A percentile compares a stretch with the other conserved stretches of the same genome.
Conservation (phyloP, 768 basidiomycete species). For the Hydnomerulius pinastri region DNA sequence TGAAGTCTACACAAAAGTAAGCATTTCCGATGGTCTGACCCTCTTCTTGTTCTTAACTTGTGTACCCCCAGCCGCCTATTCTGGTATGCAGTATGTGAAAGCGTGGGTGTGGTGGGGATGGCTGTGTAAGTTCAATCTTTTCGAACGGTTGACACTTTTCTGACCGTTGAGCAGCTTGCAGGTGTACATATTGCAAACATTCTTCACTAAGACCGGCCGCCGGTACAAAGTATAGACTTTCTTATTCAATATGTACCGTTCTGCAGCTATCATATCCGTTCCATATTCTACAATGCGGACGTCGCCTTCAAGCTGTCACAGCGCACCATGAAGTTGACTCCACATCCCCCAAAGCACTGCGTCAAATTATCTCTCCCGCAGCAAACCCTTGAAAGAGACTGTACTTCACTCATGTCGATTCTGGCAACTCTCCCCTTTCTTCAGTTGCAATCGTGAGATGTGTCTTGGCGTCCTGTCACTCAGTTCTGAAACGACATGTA, state of each 20-base stretch:
- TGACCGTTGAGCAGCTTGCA: constrained; percentile 58
- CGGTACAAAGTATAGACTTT: constrained; percentile 76
- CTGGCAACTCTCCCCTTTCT: no score
- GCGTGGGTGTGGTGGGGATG: constrained; percentile 78
- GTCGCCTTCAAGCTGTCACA: no score
- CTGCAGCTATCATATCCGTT: constrained; percentile 4
- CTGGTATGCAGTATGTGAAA: constrained; percentile 90
- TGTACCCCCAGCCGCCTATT: constrained; percentile 70
- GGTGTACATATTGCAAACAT: constrained; percentile 91
- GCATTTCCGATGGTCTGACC: constrained; percentile 6
- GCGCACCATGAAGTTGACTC: no score
- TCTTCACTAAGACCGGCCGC: constrained; percentile 93
- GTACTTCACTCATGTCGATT: no score
- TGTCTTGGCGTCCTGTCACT: no score
- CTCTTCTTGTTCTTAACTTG: not conserved
- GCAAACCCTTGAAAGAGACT: no score
- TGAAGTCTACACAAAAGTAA: constrained; percentile 87
- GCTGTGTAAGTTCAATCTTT: constrained; percentile 64
- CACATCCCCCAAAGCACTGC: no score
- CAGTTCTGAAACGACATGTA: no score
- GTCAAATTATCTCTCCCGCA: no score
- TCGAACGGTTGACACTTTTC: constrained; percentile 4
- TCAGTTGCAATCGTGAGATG: no score
- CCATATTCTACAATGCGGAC: no score
- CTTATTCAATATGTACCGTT: constrained; percentile 9